Conservation (phyloP, 352 stramenopile species). For the Phytopythium helicoides region DNA sequence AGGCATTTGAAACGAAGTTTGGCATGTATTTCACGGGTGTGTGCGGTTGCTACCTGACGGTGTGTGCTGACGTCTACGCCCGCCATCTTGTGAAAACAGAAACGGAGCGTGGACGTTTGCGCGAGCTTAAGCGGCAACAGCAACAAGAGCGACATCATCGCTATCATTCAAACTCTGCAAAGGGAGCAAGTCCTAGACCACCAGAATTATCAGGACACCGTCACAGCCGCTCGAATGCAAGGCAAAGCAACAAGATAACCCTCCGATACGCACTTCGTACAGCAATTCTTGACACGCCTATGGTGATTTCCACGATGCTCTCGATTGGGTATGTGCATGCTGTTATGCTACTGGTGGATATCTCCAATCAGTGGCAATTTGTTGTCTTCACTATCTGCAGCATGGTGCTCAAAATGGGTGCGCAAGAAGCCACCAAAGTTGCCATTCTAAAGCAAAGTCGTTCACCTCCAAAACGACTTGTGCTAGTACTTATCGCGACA, state of each 20-base stretch:
- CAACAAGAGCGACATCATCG: not conserved
- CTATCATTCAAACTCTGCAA: not conserved
- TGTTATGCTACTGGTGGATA: slow-evolving; percentile 6
- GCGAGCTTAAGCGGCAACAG: not conserved
- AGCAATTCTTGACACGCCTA: slow-evolving; percentile 4
- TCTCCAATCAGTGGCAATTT: slow-evolving; percentile 8
- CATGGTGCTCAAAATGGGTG: slow-evolving; percentile 13
- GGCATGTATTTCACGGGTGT: slow-evolving; percentile 18
- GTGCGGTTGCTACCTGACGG: slow-evolving; percentile 13
- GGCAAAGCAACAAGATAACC: not conserved
- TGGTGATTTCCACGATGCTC: slow-evolving; percentile 3
- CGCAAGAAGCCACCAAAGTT: slow-evolving; percentile 15
- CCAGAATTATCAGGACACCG: too few species aligned
- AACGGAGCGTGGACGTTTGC: slow-evolving; percentile 7
- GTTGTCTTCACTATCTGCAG: slow-evolving; percentile 6
- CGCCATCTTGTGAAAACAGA: slow-evolving; percentile 9
- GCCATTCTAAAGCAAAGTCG: not conserved
- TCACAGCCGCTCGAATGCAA: too few species aligned
- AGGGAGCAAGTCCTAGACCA: too few species aligned
- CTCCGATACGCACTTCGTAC: not conserved
- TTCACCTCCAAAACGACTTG: slow-evolving; percentile 1
- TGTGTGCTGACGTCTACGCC: slow-evolving; percentile 8
- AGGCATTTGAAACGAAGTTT: slow-evolving; percentile 9
- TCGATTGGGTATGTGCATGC: slow-evolving; percentile 16
- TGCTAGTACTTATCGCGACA: slow-evolving; percentile 12